A percentile compares a stretch with the other conserved stretches of the same genome.
phyloP scores from a whole-genome alignment of 305 asterid species.

The Salvia sclarea region DNA sequence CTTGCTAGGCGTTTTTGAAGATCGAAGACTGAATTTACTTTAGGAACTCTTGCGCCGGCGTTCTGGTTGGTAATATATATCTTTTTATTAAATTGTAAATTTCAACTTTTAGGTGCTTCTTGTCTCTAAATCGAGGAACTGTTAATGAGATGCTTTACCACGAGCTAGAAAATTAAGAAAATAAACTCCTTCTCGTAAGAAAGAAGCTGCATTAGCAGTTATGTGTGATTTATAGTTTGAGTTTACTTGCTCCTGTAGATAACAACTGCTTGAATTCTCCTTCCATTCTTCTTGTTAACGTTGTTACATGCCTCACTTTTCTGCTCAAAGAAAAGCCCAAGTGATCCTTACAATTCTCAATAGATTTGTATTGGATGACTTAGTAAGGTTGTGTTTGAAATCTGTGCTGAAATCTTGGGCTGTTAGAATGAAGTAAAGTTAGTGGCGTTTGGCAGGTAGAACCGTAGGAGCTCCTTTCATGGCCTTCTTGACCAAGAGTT shows the following conservation, averaged over 20 bases:
- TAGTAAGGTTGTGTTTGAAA: not conserved
- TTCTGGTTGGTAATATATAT: conserved; percentile 20
- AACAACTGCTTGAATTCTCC: not conserved
- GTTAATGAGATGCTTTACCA: not conserved
- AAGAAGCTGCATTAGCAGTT: conserved; percentile 18
- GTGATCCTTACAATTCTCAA: not conserved
- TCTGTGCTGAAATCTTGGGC: conserved; percentile 7
- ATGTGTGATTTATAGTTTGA: conserved; percentile 9
- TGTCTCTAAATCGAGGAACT: not conserved
- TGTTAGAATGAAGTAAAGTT: not conserved
- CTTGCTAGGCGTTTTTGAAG: conserved; percentile 11
- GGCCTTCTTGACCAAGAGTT: conserved; percentile 14
- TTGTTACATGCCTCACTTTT: not conserved
- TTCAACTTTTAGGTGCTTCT: conserved; percentile 13
- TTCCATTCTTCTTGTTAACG: not conserved
- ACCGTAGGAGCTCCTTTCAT: not conserved
- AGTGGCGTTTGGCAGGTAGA: conserved; percentile 12
- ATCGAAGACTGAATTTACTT: not conserved
- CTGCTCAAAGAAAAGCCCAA: not conserved
- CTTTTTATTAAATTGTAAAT: not conserved
- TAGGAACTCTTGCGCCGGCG: not conserved
- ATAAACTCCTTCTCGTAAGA: not conserved
- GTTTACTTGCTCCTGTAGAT: not conserved
- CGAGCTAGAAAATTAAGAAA: conserved; percentile 8
- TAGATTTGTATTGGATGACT: not conserved